Percentiles rank a stretch among this genome's conserved stretches.
These are phyloP conservation scores for Pleurostoma richardsiae DNA, from an alignment of 2,329 filamentous ascomycete species.

Conservation along the genomic window DNA sequence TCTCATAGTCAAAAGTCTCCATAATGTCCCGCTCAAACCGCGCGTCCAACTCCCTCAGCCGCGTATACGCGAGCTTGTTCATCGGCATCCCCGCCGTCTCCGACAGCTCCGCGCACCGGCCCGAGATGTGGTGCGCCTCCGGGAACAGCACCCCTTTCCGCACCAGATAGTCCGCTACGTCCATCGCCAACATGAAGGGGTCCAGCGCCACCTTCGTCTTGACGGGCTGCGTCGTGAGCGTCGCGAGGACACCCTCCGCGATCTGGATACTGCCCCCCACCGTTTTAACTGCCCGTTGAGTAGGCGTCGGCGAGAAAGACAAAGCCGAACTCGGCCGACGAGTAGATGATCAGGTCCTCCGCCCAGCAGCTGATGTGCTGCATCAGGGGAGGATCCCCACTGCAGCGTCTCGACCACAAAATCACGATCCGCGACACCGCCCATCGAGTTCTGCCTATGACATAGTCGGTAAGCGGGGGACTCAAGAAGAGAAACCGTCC, in stretches of 20 bases:
- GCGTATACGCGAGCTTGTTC: slow-evolving; percentile 62
- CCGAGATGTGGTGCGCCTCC: slow-evolving; percentile 78
- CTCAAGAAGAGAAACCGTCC: too few relatives aligned
- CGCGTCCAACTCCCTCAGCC: slow-evolving; percentile 60
- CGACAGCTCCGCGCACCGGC: slow-evolving; percentile 66
- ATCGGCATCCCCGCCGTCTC: slow-evolving; percentile 64
- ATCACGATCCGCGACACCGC: slow-evolving; percentile 71
- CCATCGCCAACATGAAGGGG: slow-evolving; percentile 77
- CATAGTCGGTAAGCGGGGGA: too few relatives aligned
- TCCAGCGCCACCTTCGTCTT: slow-evolving; percentile 76
- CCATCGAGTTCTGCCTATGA: slow-evolving; percentile 80
- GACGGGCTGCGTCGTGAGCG: slow-evolving; percentile 62
- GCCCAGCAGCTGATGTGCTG: slow-evolving; percentile 73
- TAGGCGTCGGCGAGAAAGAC: slow-evolving; percentile 74
- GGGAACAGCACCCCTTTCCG: slow-evolving; percentile 73
- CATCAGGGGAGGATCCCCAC: slow-evolving; percentile 74
- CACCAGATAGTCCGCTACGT: slow-evolving; percentile 63
- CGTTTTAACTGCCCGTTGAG: slow-evolving; percentile 69
- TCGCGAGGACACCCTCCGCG: slow-evolving; percentile 72
- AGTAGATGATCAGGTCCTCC: slow-evolving; percentile 84
- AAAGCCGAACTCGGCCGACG: slow-evolving; percentile 69
- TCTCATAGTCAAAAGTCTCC: slow-evolving; percentile 72
- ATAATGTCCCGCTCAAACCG: slow-evolving; percentile 68
- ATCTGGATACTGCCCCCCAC: too few relatives aligned
- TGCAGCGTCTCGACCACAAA: slow-evolving; percentile 78